A percentile compares a stretch with the other conserved stretches of the same genome.
Evolutionary conservation across 371 early-diverging fungal species (phyloP).

Genomic region (Vairimorpha apis): DNA sequence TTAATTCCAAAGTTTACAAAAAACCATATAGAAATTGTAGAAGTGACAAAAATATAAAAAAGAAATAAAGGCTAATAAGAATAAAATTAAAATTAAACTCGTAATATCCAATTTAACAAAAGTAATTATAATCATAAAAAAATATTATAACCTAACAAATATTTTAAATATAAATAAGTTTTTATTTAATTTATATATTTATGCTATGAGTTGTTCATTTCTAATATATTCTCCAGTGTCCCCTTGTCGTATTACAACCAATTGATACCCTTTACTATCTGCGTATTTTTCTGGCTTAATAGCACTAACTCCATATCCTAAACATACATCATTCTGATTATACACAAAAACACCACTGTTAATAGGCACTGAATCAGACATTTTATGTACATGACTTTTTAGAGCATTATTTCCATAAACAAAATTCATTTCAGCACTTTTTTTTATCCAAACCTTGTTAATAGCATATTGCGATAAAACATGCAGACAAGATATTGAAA

Average conservation of each 20-base stretch:
- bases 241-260: conserved; percentile 88
- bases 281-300: conserved; percentile 77
- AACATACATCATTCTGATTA: conserved; percentile 81
- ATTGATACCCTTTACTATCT: conserved; percentile 82
- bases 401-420: conserved; percentile 95
- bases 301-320: conserved; percentile 95
- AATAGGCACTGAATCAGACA: conserved; percentile 89
- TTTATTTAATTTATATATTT: not conserved
- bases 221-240: conserved; percentile 89
- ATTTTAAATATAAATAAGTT: too few species aligned
- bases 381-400: conserved; percentile 87
- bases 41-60: too few species aligned
- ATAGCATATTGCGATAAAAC: conserved; percentile 83
- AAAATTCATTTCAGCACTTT: conserved; percentile 95
- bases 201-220: conserved; percentile 47
- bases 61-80: too few species aligned
- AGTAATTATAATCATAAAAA: too few species aligned
- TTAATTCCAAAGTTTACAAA: too few species aligned
- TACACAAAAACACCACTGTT: conserved; percentile 89
- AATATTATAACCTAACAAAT: too few species aligned
- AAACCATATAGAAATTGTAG: too few species aligned
- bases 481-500: conserved; percentile 84
- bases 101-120: too few species aligned
- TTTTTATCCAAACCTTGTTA: conserved; percentile 93
- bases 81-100: too few species aligned